Evolutionary conservation across 2,329 filamentous ascomycete species (phyloP), one percentile per base, ranked within the genome.

Genomic region (Aspergillus vadensis): DNA sequence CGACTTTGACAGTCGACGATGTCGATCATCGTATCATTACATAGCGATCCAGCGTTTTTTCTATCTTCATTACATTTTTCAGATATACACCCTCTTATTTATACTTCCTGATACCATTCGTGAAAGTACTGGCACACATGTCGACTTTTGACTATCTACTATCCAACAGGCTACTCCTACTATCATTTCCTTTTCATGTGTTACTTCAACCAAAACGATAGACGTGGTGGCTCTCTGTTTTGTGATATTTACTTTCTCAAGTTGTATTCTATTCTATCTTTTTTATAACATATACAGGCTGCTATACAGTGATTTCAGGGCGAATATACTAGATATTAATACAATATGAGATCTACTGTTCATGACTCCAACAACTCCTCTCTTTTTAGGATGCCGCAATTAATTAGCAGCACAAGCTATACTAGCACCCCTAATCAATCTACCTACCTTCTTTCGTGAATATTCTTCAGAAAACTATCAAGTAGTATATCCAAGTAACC

Each of bases 21-120:
- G 50, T 55, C 47, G 48, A 56, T 47, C 48, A 57, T 44, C 44
- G 55, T 44, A 55, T 61, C 62, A 64, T 63, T 58, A 56, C 56
- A 55, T 57, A 64, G 62, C 64, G 58, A 61, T 58, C 55, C 56
- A 60, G 62, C 55, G 57, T 43, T 63, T 60, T 60, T 36, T 36
- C 14, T 58, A 44, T 38, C 17, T 49, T 57, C 25, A 9, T 32
- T 23, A 38, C 38, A 27, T 12, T 41, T 41, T 56, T 36, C 27
- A 47, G 44, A 49, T n/a, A 36, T 5, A 32, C 36, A 44, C 5
- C 50, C 39, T 57, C 36, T 44, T 32, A 17, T 57, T 57, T 43
- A 47, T 49, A 55, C 32, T 14, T 32, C n/a, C 15, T 57, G 54
- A 60, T 64, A 59, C 58, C 49, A 50, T 36, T 55, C 25, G 30